Base-by-base conservation (phyloP, 768 basidiomycete genomes). In the Termitomyces sp. region DNA sequence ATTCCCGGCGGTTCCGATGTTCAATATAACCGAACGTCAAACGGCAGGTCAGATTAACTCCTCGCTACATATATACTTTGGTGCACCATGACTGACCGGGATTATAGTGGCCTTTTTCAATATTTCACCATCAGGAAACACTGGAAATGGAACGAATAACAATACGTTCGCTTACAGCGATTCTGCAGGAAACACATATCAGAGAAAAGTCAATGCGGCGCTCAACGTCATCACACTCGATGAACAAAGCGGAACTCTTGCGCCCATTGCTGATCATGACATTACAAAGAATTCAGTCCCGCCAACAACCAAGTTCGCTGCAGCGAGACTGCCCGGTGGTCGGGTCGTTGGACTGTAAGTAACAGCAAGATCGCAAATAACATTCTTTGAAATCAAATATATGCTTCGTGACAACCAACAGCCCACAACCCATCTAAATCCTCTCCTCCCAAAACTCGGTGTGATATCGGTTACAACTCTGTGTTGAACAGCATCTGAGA, bases 101-200 rank as follows among this genome's bases (percentile, higher is more conserved):
- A 81, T 83, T 68, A 14, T 38, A 69, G 8, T 58, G 70, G 0
- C 65, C 72, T 0, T 63, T 74, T 24, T 68, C 69, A 0, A 57
- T 21, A 50, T 59, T 22, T 19, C 44, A 3, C 32, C 45, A n/a
- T 37, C 58, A 32, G 80, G 81, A 26, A 84, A 81, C 62, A 66
- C 66, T 2, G 87, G 84, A 2, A 87, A 87, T 49, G 87, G 88
- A 38, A 87, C 84, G 8, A 87, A 73, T 67, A 81, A 77, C 68
- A 90, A 89, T 65, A 77, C 74, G 0, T 84, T 90, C 68, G 66
- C 66, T 37, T 91, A 89, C 63, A 59, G 65, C 10, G 86, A 90
- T 65, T 61, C 63, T 40, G 68, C 68, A 3, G 84, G 81, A 40
- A 84, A 90, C 67, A 87, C 87, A 0, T 91, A 76, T 68, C 47